Base-by-base conservation (phyloP, 1,284 basidiomycete genomes). In the Fomitopsis pinicola region DNA sequence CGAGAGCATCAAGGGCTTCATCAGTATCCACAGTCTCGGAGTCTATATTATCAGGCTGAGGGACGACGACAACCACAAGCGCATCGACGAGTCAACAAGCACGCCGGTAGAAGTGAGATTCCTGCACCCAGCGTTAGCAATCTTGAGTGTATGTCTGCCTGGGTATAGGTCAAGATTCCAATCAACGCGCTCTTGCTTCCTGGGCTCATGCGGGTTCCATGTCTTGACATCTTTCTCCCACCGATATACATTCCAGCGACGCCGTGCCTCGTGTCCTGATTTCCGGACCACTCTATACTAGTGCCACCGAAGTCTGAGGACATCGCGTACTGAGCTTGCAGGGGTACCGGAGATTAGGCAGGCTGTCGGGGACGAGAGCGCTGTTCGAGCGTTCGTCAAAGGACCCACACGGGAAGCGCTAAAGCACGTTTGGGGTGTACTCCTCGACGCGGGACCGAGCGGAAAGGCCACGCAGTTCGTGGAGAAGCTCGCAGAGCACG, bases 261-360 rank as follows among this genome's bases (percentile, higher is more conserved):
- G 12, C 88, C 86, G 67, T 90, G 84, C 22, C 68, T 72, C 42
- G 69, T 76, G 63, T 82, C 84, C 53, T 75, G 79, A 66, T 78
- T 82, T 28, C 90, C 89, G 67, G 91, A 92, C 84, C 86, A 88
- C 73, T 92, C 89, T 65, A 92, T 79, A 1, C 88, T 88, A 10
- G 85, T 87, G 10, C 89, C 89, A 26, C 75, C 76, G 73, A 92
- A 91, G 1, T 78, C 77, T 72, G 90, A 82, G 5, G 77, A 76
- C 54, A 82, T 76, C 22, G 22, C 22, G 22, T 2, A 22, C 22
- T 22, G 22, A 22, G 22, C 22, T 22, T 22, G 22, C 22, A 2
- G 22, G 22, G 22, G 22, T 22, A 22, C 2, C 22, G 22, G 22
- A 22, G 22, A 22, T 22, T 22, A 22, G 22, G 22, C 22, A 22